These are phyloP conservation scores for Talaromyces sp. DNA, from an alignment of 2,329 filamentous ascomycete species.

Conservation along the genomic window DNA sequence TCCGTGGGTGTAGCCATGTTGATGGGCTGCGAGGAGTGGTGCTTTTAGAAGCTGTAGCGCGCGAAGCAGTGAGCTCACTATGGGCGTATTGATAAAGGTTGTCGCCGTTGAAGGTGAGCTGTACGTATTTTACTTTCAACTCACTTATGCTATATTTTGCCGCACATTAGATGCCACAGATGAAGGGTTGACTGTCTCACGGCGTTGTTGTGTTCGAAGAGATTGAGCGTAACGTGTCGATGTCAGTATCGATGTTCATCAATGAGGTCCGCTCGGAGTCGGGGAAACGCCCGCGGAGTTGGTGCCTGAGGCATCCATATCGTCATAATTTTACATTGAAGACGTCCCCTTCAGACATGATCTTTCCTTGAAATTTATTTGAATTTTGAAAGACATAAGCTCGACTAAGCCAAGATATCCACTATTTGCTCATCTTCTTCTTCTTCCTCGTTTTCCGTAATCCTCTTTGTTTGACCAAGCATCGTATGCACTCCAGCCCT, in stretches of 20 bases:
- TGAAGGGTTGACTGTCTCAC: neutral
- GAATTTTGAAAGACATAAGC: neutral
- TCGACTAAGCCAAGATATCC: slow-evolving; percentile 38
- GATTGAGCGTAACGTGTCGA: slow-evolving; percentile 2
- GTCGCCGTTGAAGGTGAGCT: neutral
- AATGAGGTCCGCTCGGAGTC: neutral
- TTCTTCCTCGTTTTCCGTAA: slow-evolving; percentile 15
- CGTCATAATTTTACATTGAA: neutral
- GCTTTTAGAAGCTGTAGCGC: neutral
- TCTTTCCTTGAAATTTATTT: neutral
- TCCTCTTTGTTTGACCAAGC: slow-evolving; percentile 19
- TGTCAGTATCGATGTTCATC: neutral
- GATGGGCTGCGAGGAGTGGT: neutral
- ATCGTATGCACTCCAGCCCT: slow-evolving; percentile 42
- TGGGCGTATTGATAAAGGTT: neutral
- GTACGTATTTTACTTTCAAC: slow-evolving; percentile 1
- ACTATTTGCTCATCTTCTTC: slow-evolving; percentile 47
- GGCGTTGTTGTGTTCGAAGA: neutral
- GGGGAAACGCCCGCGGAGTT: neutral
- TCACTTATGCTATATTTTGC: neutral
- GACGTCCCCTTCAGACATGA: neutral
- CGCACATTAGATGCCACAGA: neutral
- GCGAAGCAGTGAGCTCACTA: neutral
- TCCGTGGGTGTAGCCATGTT: slow-evolving; percentile 41
- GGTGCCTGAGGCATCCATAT: slow-evolving; percentile 5